Evolutionary conservation across 2,329 filamentous ascomycete species (phyloP), one percentile per base, ranked within the genome.

Genomic region (Triangularia verruculosa): DNA sequence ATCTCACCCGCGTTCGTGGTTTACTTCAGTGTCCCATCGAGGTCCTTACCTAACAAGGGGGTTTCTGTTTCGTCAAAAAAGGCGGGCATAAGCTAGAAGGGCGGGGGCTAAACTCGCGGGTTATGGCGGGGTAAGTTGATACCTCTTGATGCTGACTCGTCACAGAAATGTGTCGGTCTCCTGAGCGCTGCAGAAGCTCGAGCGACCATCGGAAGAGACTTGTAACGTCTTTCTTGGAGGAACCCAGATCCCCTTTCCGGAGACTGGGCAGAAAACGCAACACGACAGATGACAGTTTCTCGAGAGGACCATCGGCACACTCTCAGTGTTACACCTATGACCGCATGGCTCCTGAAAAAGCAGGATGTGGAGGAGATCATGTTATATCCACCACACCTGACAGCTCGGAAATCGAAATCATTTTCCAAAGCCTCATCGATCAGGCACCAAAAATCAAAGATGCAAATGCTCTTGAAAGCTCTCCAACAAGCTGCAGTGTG

Each of bases 141-240:
- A 47, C 39, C n/a, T 47, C n/a, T 15, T 6, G 11, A 54, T 54
- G 51, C 51, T 27, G 12, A 24, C 51, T 54, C 25, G 62, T 59
- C 61, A 43, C 51, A 53, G 47, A 58, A 57, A 22, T 20, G n/a
- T 51, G 28, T 20, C 27, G 59, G 55, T 61, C 57, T 62, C 57
- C 57, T 60, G 62, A 64, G 55, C 56, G 51, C 43, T 61, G 58
- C 54, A 61, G 60, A 60, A 39, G 20, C 53, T 54, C 43, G 43
- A 63, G 61, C 56, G 55, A 32, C 56, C 43, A 54, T 43, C 55
- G 25, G 59, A 47, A 22, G 47, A 54, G 34, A 47, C n/a, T n/a
- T n/a, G n/a, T n/a, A 20, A 17, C 20, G 9, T 47, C 39, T 47
- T 20, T 20, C n/a, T 47, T 47, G 39, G 17, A 47, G 20, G n/a